phyloP scores from a whole-genome alignment of 768 basidiomycete species.

The Rhodocollybia butyracea region DNA sequence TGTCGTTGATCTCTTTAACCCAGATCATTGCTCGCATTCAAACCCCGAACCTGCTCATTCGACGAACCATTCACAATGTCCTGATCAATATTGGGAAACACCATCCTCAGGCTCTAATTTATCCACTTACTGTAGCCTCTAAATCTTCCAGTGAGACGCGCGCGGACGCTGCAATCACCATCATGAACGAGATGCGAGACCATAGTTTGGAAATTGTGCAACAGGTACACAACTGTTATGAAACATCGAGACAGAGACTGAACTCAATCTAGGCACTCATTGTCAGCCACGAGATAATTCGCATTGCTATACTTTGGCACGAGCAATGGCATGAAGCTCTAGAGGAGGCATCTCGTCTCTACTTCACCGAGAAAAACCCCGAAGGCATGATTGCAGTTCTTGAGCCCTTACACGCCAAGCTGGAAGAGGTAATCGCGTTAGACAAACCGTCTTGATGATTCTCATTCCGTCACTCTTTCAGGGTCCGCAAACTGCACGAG shows the following conservation, averaged over 20 bases:
- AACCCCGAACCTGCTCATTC: conserved; percentile 84
- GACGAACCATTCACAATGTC: conserved; percentile 84
- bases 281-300: conserved; percentile 92
- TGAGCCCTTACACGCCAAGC: conserved; percentile 88
- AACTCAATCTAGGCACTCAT: conserved; percentile 57
- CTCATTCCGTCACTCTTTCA: conserved; percentile 25
- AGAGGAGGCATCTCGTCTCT: conserved; percentile 94
- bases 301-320: conserved; percentile 98
- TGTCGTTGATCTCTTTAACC: background rate
- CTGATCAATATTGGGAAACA: conserved; percentile 92
- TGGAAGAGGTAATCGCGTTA: conserved; percentile 64
- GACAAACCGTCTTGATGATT: background rate
- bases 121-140: conserved; percentile 92
- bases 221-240: conserved; percentile 49
- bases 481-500: conserved; percentile 92
- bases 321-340: conserved; percentile 98
- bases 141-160: conserved; percentile 88
- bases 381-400: conserved; percentile 94
- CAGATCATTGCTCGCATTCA: conserved; percentile 99
- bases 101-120: conserved; percentile 96
- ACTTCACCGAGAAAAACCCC: conserved; percentile 96
- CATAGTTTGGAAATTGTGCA: conserved; percentile 85
- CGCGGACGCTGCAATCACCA: conserved; percentile 75
- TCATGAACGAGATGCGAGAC: conserved; percentile 92
- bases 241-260: background rate